Percentiles rank a stretch among this genome's conserved stretches.
Evolutionary conservation across 1,139 yeast species (phyloP).

Genomic region (Yamadazyma sp.): DNA sequence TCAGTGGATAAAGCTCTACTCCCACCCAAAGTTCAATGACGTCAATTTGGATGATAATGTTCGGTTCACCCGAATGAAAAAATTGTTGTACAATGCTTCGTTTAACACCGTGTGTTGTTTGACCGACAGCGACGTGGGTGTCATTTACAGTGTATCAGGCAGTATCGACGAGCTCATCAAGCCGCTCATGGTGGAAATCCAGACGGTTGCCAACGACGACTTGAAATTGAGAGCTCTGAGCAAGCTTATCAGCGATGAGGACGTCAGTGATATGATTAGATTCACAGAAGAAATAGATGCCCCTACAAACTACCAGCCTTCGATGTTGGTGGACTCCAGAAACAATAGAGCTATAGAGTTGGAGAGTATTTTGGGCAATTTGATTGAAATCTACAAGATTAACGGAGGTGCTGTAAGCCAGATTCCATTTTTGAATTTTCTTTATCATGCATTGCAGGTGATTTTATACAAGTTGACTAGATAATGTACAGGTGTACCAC

Average conservation of each 20-base stretch:
- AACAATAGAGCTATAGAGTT: slow-evolving; percentile 31
- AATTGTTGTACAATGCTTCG: slow-evolving; percentile 36
- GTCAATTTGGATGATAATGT: slow-evolving; percentile 22
- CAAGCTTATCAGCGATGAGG: slow-evolving; percentile 16
- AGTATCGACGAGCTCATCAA: slow-evolving; percentile 11
- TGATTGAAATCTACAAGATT: slow-evolving; percentile 15
- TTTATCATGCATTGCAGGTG: slow-evolving; percentile 37
- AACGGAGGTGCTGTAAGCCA: slow-evolving; percentile 11
- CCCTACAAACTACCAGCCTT: slow-evolving; percentile 25
- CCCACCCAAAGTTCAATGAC: slow-evolving; percentile 14
- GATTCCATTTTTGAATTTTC: slow-evolving; percentile 23
- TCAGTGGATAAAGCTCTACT: slow-evolving; percentile 25
- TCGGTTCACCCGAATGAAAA: slow-evolving; percentile 28
- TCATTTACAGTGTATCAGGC: slow-evolving; percentile 14
- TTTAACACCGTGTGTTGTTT: slow-evolving; percentile 34
- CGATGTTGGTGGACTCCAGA: slow-evolving; percentile 37
- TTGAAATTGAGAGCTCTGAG: slow-evolving; percentile 16
- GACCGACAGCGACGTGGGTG: slow-evolving; percentile 29
- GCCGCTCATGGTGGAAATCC: slow-evolving; percentile 29
- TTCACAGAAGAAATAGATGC: slow-evolving; percentile 21
- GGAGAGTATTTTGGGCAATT: slow-evolving; percentile 30
- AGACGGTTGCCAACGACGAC: slow-evolving; percentile 24
- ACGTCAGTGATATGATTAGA: slow-evolving; percentile 18
- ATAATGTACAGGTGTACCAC: not conserved
- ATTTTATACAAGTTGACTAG: slow-evolving; percentile 27